phyloP scores from a whole-genome alignment of 257 asterid species.

The Ilex asprella region DNA sequence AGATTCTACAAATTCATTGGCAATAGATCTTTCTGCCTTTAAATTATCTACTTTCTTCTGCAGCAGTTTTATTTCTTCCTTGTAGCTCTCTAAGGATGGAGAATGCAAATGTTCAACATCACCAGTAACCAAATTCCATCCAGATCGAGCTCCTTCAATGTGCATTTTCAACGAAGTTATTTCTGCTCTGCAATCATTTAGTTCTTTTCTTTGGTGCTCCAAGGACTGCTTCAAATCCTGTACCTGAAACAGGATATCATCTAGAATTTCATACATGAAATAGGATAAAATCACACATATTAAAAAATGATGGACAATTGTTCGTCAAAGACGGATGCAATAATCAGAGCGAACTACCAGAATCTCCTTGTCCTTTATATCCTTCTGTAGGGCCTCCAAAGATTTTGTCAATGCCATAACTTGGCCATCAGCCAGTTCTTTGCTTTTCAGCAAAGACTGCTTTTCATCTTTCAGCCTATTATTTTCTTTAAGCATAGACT shows the following conservation, averaged over 20 bases:
- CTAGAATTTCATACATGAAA: slow-evolving; percentile 8
- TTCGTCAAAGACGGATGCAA: background rate
- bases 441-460: slow-evolving; percentile 56
- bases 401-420: slow-evolving; percentile 62
- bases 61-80: slow-evolving; percentile 35
- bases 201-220: slow-evolving; percentile 63
- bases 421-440: slow-evolving; percentile 64
- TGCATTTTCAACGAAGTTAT: slow-evolving; percentile 87
- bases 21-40: slow-evolving; percentile 27
- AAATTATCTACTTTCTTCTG: slow-evolving; percentile 42
- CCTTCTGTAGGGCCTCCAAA: slow-evolving; percentile 77
- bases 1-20: slow-evolving; percentile 30
- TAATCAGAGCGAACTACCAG: slow-evolving; percentile 35
- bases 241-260: slow-evolving; percentile 40
- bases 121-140: slow-evolving; percentile 25
- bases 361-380: slow-evolving; percentile 74
- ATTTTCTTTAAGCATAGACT: slow-evolving; percentile 61
- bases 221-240: slow-evolving; percentile 69
- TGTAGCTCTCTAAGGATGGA: slow-evolving; percentile 33
- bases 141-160: slow-evolving; percentile 67
- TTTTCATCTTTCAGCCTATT: slow-evolving; percentile 57
- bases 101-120: slow-evolving; percentile 30
- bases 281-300: slow-evolving; percentile 4
- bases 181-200: slow-evolving; percentile 94
- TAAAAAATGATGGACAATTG: background rate